Conservation (phyloP, 2,329 filamentous ascomycete genomes). For the Monosporascus sp. region DNA sequence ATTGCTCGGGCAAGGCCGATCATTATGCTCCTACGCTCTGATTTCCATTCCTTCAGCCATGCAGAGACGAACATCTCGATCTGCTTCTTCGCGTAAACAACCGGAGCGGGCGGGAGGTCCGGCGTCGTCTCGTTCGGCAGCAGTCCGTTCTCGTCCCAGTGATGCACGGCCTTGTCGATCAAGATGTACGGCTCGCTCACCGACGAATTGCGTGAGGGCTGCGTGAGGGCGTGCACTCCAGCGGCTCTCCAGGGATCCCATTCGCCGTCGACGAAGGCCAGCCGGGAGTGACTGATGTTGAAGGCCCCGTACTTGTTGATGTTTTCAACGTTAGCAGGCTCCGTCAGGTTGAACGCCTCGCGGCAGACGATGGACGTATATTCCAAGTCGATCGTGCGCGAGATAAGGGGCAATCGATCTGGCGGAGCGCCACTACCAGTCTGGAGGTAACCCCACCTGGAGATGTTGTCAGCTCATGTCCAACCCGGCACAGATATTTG, state of each 20-base stretch:
- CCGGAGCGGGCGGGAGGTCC: constrained; percentile 51
- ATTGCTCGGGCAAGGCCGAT: neutral
- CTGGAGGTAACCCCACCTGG: constrained; percentile 71
- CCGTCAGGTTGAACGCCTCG: constrained; percentile 63
- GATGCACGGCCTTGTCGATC: constrained; percentile 70
- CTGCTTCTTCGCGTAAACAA: constrained; percentile 53
- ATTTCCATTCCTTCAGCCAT: constrained; percentile 57
- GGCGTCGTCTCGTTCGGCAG: constrained; percentile 56
- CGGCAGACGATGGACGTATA: constrained; percentile 60
- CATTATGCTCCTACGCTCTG: neutral
- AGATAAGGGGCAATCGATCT: constrained; percentile 63
- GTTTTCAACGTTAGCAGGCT: constrained; percentile 54
- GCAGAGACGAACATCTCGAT: constrained; percentile 57
- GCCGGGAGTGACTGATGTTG: constrained; percentile 65
- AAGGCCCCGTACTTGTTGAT: constrained; percentile 77
- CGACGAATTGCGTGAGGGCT: constrained; percentile 53
- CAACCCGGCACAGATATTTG: neutral
- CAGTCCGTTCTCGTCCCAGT: constrained; percentile 73
- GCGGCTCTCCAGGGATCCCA: constrained; percentile 76
- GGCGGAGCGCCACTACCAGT: constrained; percentile 65
- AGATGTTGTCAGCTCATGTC: constrained; percentile 10
- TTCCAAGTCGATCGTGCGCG: constrained; percentile 60
- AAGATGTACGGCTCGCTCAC: constrained; percentile 65
- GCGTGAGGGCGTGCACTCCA: constrained; percentile 62
- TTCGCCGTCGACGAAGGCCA: constrained; percentile 73